Evolutionary conservation across 1,284 basidiomycete genomes (phyloP).

Genomic region (Phylloboletellus chloephorus): DNA sequence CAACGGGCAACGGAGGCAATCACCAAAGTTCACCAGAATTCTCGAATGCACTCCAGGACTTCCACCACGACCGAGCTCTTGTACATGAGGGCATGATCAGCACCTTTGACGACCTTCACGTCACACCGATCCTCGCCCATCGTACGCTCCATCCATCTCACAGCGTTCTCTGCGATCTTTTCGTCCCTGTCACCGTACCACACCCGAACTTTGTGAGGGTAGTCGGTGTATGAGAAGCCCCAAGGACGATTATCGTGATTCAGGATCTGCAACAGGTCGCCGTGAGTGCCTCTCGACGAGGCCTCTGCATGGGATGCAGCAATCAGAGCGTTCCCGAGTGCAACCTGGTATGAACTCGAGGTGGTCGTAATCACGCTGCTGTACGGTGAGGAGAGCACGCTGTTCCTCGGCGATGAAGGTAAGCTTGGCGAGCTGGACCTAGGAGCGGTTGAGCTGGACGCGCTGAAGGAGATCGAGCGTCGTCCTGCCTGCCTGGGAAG

Average conservation of each 20-base stretch:
- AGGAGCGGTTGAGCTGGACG: constrained; percentile 30
- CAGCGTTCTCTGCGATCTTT: constrained; percentile 83
- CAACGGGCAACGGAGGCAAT: constrained; percentile 4
- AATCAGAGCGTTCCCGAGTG: constrained; percentile 78
- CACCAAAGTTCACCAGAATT: constrained; percentile 46
- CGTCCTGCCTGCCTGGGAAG: constrained; percentile 39
- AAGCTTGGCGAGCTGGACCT: constrained; percentile 40
- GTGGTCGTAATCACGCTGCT: constrained; percentile 33
- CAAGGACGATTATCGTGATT: constrained; percentile 81
- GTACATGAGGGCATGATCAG: constrained; percentile 92
- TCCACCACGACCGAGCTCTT: constrained; percentile 83
- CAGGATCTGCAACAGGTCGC: constrained; percentile 86
- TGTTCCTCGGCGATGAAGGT: constrained; percentile 46
- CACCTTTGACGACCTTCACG: constrained; percentile 80
- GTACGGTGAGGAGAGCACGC: constrained; percentile 36
- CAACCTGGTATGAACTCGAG: constrained; percentile 54
- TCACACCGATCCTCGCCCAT: constrained; percentile 74
- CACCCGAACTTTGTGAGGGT: constrained; percentile 75
- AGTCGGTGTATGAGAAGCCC: constrained; percentile 78
- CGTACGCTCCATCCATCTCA: constrained; percentile 84
- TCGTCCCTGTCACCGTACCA: constrained; percentile 96
- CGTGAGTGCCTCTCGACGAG: constrained; percentile 81
- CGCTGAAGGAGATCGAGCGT: constrained; percentile 62
- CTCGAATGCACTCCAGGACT: constrained; percentile 68
- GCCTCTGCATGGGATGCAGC: constrained; percentile 95